Evolutionary conservation across 306 rosid genomes (phyloP).

Genomic region (Begonia peltatifolia): DNA sequence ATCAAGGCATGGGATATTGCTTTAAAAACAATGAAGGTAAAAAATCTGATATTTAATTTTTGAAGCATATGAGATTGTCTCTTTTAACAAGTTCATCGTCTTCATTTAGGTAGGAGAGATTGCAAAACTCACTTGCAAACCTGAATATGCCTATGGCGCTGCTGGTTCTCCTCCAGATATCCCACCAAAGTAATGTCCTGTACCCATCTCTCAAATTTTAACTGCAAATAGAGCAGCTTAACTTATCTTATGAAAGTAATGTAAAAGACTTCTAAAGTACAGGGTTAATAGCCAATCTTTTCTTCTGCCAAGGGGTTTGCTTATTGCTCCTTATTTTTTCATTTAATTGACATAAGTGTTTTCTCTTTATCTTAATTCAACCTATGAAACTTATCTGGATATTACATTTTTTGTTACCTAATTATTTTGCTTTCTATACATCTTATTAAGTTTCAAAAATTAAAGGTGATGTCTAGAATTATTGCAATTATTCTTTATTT

Average conservation of each 20-base stretch:
- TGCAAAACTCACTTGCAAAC: constrained; percentile 81
- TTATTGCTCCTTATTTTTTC: not conserved
- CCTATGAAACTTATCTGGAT: too few species aligned
- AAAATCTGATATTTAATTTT: constrained; percentile 1
- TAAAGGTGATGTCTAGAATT: too few species aligned
- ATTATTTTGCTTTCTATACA: too few species aligned
- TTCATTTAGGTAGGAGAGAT: constrained; percentile 66
- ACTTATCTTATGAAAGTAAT: not conserved
- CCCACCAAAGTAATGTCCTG: constrained; percentile 60
- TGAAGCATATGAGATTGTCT: not conserved
- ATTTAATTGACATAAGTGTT: not conserved
- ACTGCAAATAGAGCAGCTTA: too few species aligned
- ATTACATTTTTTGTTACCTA: too few species aligned
- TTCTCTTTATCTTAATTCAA: not conserved
- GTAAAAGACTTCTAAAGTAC: not conserved
- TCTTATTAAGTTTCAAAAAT: too few species aligned
- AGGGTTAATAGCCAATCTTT: not conserved
- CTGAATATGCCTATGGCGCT: constrained; percentile 87
- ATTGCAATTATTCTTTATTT: too few species aligned
- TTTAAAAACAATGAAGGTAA: constrained; percentile 85
- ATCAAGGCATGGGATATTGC: constrained; percentile 97
- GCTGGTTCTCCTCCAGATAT: constrained; percentile 96
- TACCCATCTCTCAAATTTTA: not conserved
- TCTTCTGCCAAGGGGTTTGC: not conserved
- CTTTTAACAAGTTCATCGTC: constrained; percentile 8